These are phyloP conservation scores for Spiraea crenata DNA, from an alignment of 331 rosid genomes.

Conservation along the genomic window DNA sequence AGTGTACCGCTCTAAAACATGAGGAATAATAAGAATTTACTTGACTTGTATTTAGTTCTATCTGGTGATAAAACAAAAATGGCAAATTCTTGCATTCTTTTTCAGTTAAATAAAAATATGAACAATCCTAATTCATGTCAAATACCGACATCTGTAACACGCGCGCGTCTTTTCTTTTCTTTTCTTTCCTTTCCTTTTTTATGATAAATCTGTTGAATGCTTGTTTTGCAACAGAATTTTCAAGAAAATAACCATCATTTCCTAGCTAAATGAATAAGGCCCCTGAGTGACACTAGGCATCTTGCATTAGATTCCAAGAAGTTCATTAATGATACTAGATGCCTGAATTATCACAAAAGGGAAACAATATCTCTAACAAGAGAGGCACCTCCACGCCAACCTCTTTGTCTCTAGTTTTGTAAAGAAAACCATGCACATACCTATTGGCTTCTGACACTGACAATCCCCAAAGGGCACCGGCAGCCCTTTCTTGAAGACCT, in stretches of 20 bases:
- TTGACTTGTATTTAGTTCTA: no score
- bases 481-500: slow-evolving; percentile 99
- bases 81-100: no score
- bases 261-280: not conserved
- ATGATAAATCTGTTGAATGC: not conserved
- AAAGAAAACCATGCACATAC: slow-evolving; percentile 38
- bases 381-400: not conserved
- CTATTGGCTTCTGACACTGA: slow-evolving; percentile 98
- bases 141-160: not conserved
- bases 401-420: not conserved
- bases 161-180: not conserved
- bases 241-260: not conserved
- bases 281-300: not conserved
- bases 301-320: not conserved
- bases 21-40: no score
- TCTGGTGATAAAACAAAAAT: no score
- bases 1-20: no score
- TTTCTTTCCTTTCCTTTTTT: slow-evolving; percentile 5
- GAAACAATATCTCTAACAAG: not conserved
- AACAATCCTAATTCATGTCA: not conserved
- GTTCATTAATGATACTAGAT: not conserved
- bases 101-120: no score
- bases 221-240: not conserved
- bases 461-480: slow-evolving; percentile 99
- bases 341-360: not conserved